Evolutionary conservation across 306 rosid genomes (phyloP), one percentile per base, ranked within the genome.

Genomic region (Citrullus colocynthis): DNA sequence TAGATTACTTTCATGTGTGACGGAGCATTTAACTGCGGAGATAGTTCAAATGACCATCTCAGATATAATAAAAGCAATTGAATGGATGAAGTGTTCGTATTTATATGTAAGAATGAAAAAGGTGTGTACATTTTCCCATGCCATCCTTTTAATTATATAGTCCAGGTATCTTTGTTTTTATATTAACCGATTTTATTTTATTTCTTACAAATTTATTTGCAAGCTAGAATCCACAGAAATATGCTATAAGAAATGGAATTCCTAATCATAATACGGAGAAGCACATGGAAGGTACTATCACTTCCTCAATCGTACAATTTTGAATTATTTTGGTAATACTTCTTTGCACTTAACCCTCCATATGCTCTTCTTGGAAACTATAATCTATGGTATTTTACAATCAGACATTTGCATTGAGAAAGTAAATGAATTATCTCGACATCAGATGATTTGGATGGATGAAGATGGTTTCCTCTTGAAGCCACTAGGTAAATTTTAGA

Each of bases 21-120:
- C 89, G 79, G 98, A 94, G 90, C 98, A 94, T 87, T 90, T 94
- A 88, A 91, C 94, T 59, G 96, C 98, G 8, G 98, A 92, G 86
- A 90, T 94, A 79, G 98, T 92, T 85, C 98, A 94, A 83, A 81
- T 94, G 89, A 90, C 95, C 11, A 85, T 92, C 84, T 81, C 97
- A 64, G 95, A 94, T 81, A 92, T 94, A 82, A 86, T 96, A 49
- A 91, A 82, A 76, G 98, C 96, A 86, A 90, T 94, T 85, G 98
- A 94, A 82, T 94, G 98, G 98, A 85, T 94, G 87, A 88, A 94
- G 83, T 90, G 87, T 81, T 94, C 98, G 28, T 94, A 85, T 83
- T 85, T 92, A 88, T 94, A 88, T 70, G 88, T 94, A 63, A 86
- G 98, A 86, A 94, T 94, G 96, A 88, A 90, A 87, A 92, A 77